Conservation (phyloP, 805 yeast species). For the Lipomyces starkeyi region DNA sequence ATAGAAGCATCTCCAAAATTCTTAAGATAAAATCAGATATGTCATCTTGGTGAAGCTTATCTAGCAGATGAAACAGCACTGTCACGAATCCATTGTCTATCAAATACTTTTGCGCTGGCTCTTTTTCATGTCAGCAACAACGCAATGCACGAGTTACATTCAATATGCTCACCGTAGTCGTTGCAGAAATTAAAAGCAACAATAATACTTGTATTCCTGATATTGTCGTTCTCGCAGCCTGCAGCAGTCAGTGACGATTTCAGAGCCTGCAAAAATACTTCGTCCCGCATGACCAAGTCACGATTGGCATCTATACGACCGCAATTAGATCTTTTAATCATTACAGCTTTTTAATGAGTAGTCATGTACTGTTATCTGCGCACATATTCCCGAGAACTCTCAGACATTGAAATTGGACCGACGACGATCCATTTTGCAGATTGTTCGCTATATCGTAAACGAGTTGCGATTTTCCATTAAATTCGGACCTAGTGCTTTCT, state of each 20-base stretch:
- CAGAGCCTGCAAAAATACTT: background rate
- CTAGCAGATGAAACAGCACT: background rate
- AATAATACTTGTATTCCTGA: slow-evolving; percentile 1
- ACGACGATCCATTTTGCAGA: background rate
- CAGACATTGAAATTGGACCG: slow-evolving; percentile 18
- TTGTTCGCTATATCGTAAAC: background rate
- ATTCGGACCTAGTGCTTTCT: background rate
- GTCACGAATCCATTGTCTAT: background rate
- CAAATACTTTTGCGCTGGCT: slow-evolving; percentile 14
- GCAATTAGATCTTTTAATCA: background rate
- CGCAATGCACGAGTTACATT: too few species aligned
- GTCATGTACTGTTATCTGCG: slow-evolving; percentile 23
- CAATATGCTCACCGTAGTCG: slow-evolving; percentile 4
- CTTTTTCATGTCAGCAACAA: background rate
- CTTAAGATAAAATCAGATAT: background rate
- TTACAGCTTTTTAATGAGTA: slow-evolving; percentile 6
- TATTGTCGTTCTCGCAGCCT: background rate
- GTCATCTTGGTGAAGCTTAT: background rate
- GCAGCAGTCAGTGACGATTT: background rate
- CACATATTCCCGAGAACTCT: slow-evolving; percentile 23
- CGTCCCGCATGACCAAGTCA: background rate
- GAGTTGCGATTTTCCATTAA: background rate
- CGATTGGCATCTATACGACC: background rate
- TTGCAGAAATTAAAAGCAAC: slow-evolving; percentile 23
- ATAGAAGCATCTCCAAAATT: slow-evolving; percentile 14